These are phyloP conservation scores for Chaetomium fimeti DNA, from an alignment of 495 filamentous ascomycete genomes.

Conservation along the genomic window DNA sequence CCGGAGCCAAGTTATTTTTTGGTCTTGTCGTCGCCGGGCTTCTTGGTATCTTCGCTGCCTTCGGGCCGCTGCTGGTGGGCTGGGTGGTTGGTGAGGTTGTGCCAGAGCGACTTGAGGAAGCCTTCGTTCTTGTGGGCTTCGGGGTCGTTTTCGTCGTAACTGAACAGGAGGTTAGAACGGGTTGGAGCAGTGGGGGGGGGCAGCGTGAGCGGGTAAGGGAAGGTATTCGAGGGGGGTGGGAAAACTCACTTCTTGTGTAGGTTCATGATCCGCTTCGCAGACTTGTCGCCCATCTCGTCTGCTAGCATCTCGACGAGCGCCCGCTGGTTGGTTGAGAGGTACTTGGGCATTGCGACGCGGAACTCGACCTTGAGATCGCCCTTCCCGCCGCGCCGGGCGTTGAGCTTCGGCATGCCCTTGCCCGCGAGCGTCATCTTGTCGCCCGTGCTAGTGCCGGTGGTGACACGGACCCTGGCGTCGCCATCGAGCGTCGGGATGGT, in stretches of 20 bases:
- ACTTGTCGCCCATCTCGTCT: conserved; percentile 89
- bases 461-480: conserved; percentile 82
- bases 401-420: conserved; percentile 87
- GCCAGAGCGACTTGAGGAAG: conserved; percentile 86
- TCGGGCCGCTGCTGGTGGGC: conserved; percentile 47
- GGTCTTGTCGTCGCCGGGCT: background rate
- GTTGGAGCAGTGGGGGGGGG: background rate
- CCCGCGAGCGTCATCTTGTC: conserved; percentile 83
- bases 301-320: conserved; percentile 92
- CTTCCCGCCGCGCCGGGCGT: conserved; percentile 49
- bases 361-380: conserved; percentile 93
- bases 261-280: conserved; percentile 87
- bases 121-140: conserved; percentile 70
- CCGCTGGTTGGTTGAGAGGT: conserved; percentile 81
- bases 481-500: conserved; percentile 86
- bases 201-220: too few species aligned
- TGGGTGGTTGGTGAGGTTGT: conserved; percentile 76
- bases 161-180: conserved; percentile 2
- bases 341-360: conserved; percentile 92
- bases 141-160: conserved; percentile 4
- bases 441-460: conserved; percentile 86
- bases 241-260: conserved; percentile 34
- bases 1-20: conserved; percentile 1
- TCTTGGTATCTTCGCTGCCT: conserved; percentile 12
- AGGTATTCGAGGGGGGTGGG: conserved; percentile 12